Conservation (phyloP, 2,329 filamentous ascomycete genomes). For the Arthrobotrys pseudoclavata region DNA sequence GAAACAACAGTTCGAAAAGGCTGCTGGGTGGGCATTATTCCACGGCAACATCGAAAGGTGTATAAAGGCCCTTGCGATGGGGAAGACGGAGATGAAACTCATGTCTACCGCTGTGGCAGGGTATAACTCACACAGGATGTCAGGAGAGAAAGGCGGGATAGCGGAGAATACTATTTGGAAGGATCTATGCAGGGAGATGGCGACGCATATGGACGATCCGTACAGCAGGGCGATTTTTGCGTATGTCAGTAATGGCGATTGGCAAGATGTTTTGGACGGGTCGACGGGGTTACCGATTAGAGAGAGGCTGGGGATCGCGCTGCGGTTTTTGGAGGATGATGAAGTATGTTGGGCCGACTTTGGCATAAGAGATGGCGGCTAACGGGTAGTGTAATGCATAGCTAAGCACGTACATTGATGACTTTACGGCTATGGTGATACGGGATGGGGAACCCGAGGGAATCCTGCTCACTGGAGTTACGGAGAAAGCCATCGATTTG, state of each 20-base stretch:
- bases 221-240: conserved; percentile 84
- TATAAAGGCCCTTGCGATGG: conserved; percentile 61
- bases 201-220: conserved; percentile 76
- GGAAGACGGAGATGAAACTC: conserved; percentile 63
- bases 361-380: conserved; percentile 6
- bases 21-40: conserved; percentile 81
- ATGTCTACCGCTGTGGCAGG: conserved; percentile 64
- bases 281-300: conserved; percentile 77
- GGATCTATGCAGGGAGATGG: conserved; percentile 71
- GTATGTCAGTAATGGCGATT: conserved; percentile 81
- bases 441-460: conserved; percentile 80
- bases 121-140: conserved; percentile 62
- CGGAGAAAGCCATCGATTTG: conserved; percentile 79
- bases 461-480: conserved; percentile 82
- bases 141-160: conserved; percentile 49
- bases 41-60: conserved; percentile 71
- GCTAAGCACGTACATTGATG: conserved; percentile 77
- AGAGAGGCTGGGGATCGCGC: conserved; percentile 80
- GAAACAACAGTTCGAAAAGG: conserved; percentile 76
- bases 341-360: conserved; percentile 35
- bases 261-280: conserved; percentile 80
- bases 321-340: conserved; percentile 75
- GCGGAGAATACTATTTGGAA: conserved; percentile 70
- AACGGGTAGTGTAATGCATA: conserved; percentile 63
- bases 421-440: conserved; percentile 74